Evolutionary conservation across 345 rosid genomes (phyloP).

Genomic region (Mallotus nudiflorus): DNA sequence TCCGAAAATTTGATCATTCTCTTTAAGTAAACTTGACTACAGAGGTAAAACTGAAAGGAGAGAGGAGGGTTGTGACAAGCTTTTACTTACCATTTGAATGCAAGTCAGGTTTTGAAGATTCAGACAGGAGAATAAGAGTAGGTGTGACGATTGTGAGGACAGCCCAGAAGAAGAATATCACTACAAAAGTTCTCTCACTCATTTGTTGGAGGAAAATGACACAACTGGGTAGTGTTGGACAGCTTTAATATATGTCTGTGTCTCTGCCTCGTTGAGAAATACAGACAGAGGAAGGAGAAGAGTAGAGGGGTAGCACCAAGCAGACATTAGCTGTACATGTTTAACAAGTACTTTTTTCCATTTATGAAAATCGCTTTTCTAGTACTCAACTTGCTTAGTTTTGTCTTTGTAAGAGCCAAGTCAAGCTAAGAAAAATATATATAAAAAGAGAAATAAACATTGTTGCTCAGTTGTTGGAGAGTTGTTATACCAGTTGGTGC

Average conservation of each 20-base stretch:
- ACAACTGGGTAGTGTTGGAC: neutral
- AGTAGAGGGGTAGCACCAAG: constrained; percentile 13
- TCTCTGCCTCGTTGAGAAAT: neutral
- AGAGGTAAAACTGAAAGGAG: neutral
- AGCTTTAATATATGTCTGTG: constrained; percentile 4
- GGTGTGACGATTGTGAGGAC: constrained; percentile 83
- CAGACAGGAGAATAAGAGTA: constrained; percentile 71
- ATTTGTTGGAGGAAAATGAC: constrained; percentile 34
- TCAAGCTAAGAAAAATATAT: constrained; percentile 14
- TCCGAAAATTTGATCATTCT: neutral
- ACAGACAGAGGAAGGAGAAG: neutral
- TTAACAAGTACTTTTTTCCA: constrained; percentile 24
- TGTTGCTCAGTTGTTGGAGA: constrained; percentile 46
- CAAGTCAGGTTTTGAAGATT: constrained; percentile 47
- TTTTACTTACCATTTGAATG: constrained; percentile 37
- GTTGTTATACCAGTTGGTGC: constrained; percentile 40
- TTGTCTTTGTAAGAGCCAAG: constrained; percentile 12
- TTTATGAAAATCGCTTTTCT: neutral
- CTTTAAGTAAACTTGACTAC: neutral
- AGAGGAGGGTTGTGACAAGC: neutral
- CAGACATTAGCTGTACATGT: constrained; percentile 52
- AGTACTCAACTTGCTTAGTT: constrained; percentile 8
- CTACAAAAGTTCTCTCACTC: constrained; percentile 64
- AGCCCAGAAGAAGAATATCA: constrained; percentile 96
- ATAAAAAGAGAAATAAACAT: constrained; percentile 18